Evolutionary conservation across 306 rosid genomes (phyloP).

Genomic region (Fragaria iinumae): DNA sequence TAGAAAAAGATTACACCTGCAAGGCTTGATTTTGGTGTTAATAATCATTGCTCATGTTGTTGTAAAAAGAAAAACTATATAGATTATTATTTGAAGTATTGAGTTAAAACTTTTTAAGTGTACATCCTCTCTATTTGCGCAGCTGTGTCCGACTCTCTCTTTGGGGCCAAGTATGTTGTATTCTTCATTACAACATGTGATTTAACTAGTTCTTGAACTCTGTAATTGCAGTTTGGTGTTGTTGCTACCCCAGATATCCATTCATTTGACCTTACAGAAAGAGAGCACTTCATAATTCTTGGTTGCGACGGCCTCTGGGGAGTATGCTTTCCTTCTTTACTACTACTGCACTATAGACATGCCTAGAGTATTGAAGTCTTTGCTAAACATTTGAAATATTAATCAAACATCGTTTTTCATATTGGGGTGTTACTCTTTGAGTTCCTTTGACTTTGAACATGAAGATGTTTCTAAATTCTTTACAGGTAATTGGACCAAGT

Average conservation of each 20-base stretch:
- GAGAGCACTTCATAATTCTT: constrained; percentile 86
- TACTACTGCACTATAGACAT: not conserved
- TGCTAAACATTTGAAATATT: not conserved
- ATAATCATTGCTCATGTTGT: not conserved
- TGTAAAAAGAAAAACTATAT: not conserved
- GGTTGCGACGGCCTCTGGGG: constrained; percentile 99
- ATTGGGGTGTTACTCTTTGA: constrained; percentile 24
- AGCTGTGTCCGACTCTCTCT: not conserved
- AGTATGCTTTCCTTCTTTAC: constrained; percentile 37
- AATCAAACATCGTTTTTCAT: not conserved
- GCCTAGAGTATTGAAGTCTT: not conserved
- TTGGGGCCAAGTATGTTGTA: not conserved
- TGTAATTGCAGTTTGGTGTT: constrained; percentile 72
- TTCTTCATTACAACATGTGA: not conserved
- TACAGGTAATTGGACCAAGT: constrained; percentile 91
- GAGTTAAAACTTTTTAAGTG: not conserved
- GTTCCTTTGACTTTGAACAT: constrained; percentile 8
- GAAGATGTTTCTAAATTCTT: constrained; percentile 15
- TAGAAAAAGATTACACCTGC: not conserved
- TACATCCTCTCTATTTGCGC: not conserved
- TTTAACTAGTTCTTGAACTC: constrained; percentile 18
- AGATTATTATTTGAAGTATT: not conserved
- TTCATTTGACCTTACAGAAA: constrained; percentile 69
- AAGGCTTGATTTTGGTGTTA: not conserved
- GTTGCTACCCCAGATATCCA: constrained; percentile 77